Evolutionary conservation across 2,329 filamentous ascomycete genomes (phyloP).

Genomic region (Sclerotinia sclerotiorum): DNA sequence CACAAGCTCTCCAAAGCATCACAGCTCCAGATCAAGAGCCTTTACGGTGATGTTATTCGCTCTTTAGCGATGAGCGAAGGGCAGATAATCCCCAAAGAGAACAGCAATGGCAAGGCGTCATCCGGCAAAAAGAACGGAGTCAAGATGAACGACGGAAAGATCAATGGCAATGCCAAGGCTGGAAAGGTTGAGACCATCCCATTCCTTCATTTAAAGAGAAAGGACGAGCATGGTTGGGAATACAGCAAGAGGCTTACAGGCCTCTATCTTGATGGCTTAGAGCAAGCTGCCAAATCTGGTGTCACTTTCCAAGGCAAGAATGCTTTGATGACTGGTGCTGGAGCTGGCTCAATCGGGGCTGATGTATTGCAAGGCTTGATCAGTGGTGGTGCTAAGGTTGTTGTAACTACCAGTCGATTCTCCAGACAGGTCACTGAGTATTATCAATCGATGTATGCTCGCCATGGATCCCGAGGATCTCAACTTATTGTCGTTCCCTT

Average conservation of each 20-base stretch:
- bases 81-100: constrained; percentile 91
- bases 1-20: constrained; percentile 96
- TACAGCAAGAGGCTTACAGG: constrained; percentile 99
- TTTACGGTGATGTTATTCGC: constrained; percentile 92
- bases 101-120: constrained; percentile 54
- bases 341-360: constrained; percentile 95
- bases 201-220: constrained; percentile 95
- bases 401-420: constrained; percentile 95
- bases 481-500: constrained; percentile 98
- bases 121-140: constrained; percentile 51
- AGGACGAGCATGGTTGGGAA: constrained; percentile 92
- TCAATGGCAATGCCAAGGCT: constrained; percentile 60
- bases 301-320: constrained; percentile 94
- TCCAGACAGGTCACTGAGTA: constrained; percentile 98
- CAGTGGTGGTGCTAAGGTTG: constrained; percentile 92
- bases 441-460: constrained; percentile 97
- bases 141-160: constrained; percentile 36
- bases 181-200: constrained; percentile 97
- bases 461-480: constrained; percentile 88
- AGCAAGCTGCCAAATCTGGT: constrained; percentile 82
- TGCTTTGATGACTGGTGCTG: constrained; percentile 96
- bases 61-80: constrained; percentile 97
- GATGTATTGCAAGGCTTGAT: constrained; percentile 95
- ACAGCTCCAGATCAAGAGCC: constrained; percentile 90
- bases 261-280: constrained; percentile 86